phyloP scores from a whole-genome alignment of 164 flowering plant species.

The Litsea cubeba region DNA sequence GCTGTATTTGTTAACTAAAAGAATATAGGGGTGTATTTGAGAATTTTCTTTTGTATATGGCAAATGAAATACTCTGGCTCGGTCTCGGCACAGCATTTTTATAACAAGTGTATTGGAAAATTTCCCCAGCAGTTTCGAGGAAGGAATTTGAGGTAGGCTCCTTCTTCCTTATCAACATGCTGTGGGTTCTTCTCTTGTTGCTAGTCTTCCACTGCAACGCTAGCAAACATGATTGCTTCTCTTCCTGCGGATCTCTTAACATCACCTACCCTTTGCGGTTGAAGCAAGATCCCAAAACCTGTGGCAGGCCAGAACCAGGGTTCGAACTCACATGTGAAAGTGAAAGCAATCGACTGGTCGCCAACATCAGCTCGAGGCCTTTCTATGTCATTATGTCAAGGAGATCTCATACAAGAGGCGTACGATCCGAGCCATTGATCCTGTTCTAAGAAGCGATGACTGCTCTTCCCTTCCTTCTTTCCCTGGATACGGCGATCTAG shows the following conservation, averaged over 20 bases:
- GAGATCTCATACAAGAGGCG: neutral
- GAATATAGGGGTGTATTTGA: too few species aligned
- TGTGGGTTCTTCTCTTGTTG: too few species aligned
- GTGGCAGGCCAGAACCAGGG: neutral
- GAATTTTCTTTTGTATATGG: too few species aligned
- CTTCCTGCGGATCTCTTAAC: neutral
- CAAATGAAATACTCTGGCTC: too few species aligned
- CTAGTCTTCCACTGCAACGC: neutral
- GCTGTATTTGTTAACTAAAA: too few species aligned
- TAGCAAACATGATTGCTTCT: neutral
- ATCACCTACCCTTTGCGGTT: constrained; percentile 1
- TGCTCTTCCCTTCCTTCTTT: neutral
- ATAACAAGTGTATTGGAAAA: too few species aligned
- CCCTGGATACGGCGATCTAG: too few species aligned
- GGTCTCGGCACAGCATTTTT: too few species aligned
- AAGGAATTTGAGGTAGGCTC: too few species aligned
- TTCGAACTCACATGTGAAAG: constrained; percentile 1
- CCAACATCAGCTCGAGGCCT: neutral
- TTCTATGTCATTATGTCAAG: neutral
- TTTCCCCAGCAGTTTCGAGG: too few species aligned
- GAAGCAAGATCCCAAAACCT: neutral
- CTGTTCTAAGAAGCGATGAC: neutral
- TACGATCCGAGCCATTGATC: neutral
- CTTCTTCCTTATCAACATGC: too few species aligned
- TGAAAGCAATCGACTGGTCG: neutral